phyloP scores from a whole-genome alignment of 2,329 filamentous ascomycete genomes.

The Calonectria pauciramosa region DNA sequence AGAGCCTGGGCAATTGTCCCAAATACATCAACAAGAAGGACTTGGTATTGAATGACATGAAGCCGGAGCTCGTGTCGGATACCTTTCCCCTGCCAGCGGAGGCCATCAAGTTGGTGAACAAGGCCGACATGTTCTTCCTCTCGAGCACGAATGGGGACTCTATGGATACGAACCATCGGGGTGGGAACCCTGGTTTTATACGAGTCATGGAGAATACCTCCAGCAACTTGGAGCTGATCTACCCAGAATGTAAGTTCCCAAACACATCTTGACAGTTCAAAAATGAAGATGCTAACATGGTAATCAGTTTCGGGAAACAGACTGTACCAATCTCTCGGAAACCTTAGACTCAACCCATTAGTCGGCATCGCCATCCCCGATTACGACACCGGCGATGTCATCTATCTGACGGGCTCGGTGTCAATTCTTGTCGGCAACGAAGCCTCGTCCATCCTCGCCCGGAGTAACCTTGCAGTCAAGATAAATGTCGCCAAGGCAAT shows the following conservation, averaged over 20 bases:
- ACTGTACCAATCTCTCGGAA: constrained; percentile 87
- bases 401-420: constrained; percentile 80
- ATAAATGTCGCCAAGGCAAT: constrained; percentile 73
- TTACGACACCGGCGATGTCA: constrained; percentile 78
- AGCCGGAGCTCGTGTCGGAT: constrained; percentile 64
- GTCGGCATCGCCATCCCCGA: constrained; percentile 82
- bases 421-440: constrained; percentile 75
- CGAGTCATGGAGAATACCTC: constrained; percentile 73
- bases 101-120: constrained; percentile 71
- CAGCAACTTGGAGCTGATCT: constrained; percentile 68
- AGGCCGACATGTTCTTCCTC: constrained; percentile 84
- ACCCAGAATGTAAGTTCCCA: constrained; percentile 75
- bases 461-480: constrained; percentile 79
- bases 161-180: constrained; percentile 90
- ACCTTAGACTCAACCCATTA: constrained; percentile 75
- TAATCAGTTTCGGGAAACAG: constrained; percentile 78
- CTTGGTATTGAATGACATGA: constrained; percentile 63
- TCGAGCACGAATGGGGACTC: constrained; percentile 74
- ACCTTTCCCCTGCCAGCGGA: constrained; percentile 61
- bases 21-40: constrained; percentile 87
- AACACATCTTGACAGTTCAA: not conserved
- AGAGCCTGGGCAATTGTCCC: constrained; percentile 85
- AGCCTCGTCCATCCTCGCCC: constrained; percentile 74
- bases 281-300: constrained; percentile 26
- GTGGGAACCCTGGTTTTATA: constrained; percentile 81